Evolutionary conservation across 768 basidiomycete species (phyloP).

Genomic region (Hericium rajendrae): DNA sequence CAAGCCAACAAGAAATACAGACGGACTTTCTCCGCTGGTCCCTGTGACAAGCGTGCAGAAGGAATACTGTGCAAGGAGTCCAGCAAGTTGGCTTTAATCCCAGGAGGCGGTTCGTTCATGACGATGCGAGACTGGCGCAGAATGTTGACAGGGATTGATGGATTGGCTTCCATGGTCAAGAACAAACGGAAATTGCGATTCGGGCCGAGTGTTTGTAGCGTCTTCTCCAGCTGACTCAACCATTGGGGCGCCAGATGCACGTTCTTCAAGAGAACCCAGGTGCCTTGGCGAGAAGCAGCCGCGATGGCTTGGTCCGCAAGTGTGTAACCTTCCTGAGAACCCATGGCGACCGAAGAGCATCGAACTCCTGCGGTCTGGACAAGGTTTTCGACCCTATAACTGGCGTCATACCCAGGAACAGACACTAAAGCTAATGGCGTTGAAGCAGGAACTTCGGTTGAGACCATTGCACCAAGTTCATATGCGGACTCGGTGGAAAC

Average conservation of each 20-base stretch:
- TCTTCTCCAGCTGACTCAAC: conserved; percentile 95
- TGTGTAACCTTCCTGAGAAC: conserved; percentile 94
- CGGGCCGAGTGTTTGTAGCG: conserved; percentile 84
- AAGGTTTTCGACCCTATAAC: conserved; percentile 86
- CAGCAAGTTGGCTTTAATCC: conserved; percentile 90
- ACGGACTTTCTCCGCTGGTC: conserved; percentile 87
- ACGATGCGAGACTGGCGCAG: conserved; percentile 91
- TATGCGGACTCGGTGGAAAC: conserved; percentile 65
- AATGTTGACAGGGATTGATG: conserved; percentile 91
- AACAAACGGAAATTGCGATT: conserved; percentile 92
- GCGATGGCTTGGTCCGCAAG: conserved; percentile 96
- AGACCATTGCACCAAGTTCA: conserved; percentile 70
- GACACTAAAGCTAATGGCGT: conserved; percentile 88
- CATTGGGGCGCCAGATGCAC: conserved; percentile 93
- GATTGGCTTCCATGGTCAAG: conserved; percentile 96
- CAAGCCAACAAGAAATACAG: conserved; percentile 95
- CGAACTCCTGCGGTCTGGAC: conserved; percentile 68
- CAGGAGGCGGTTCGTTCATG: conserved; percentile 98
- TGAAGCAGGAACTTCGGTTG: conserved; percentile 65
- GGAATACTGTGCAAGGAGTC: conserved; percentile 78
- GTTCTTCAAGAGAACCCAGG: conserved; percentile 96
- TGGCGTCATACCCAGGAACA: conserved; percentile 96
- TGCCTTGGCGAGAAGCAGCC: conserved; percentile 82
- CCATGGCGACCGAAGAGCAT: conserved; percentile 93
- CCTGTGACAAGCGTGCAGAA: conserved; percentile 62